Conservation (phyloP, 169 alveolate species). For the Plasmodium gallinaceum region DNA sequence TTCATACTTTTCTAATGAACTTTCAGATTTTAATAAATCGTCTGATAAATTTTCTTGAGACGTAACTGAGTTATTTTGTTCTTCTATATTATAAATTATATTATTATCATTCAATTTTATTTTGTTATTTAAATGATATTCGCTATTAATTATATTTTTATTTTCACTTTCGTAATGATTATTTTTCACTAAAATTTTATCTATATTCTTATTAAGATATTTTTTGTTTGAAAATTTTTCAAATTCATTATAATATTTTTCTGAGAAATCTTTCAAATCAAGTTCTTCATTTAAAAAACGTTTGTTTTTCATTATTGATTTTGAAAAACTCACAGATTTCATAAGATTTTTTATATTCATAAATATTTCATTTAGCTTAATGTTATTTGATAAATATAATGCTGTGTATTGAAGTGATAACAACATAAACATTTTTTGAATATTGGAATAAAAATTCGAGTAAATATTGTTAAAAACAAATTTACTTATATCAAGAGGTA, state of each 20-base stretch:
- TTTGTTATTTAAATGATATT: background rate
- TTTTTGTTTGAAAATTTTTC: background rate
- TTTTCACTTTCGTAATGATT: background rate
- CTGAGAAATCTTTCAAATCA: slow-evolving; percentile 1
- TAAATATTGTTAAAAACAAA: slow-evolving; percentile 49
- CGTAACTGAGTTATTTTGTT: background rate
- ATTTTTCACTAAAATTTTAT: background rate
- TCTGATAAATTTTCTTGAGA: background rate
- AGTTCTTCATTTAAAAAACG: background rate
- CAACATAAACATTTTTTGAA: slow-evolving; percentile 47
- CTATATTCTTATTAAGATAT: no score
- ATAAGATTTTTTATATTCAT: background rate
- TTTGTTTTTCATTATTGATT: background rate
- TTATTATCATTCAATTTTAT: background rate
- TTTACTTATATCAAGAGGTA: slow-evolving; percentile 27
- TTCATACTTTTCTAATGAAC: background rate
- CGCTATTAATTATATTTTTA: no score
- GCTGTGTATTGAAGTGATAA: slow-evolving; percentile 31
- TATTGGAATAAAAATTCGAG: slow-evolving; percentile 13
- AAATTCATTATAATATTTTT: slow-evolving; percentile 3
- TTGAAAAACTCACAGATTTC: background rate
- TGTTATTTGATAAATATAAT: slow-evolving; percentile 7
- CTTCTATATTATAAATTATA: background rate
- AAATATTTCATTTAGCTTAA: slow-evolving; percentile 17
- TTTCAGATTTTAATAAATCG: background rate